A percentile compares a stretch with the other conserved stretches of the same genome.
phyloP scores from a whole-genome alignment of 1,139 yeast genomes.

The Hyphopichia pseudoburtonii region DNA sequence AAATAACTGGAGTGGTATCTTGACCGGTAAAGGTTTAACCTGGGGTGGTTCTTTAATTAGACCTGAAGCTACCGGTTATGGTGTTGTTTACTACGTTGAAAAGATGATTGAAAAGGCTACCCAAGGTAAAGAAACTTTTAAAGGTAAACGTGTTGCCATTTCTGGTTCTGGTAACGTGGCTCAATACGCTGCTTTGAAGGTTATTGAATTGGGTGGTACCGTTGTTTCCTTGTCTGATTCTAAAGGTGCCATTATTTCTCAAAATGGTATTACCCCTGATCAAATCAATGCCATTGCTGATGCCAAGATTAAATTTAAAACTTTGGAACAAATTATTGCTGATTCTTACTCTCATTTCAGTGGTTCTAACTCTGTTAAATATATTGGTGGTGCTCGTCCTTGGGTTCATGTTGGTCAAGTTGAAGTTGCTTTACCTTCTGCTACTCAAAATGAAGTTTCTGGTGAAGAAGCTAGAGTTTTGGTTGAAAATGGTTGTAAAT shows the following conservation, averaged over 20 bases:
- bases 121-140: slow-evolving; percentile 81
- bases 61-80: slow-evolving; percentile 99
- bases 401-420: slow-evolving; percentile 91
- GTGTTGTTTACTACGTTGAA: slow-evolving; percentile 94
- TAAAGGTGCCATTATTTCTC: slow-evolving; percentile 79
- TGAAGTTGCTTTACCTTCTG: slow-evolving; percentile 96
- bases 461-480: slow-evolving; percentile 96
- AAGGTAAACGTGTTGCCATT: slow-evolving; percentile 92
- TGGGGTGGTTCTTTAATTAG: slow-evolving; percentile 99
- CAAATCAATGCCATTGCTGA: slow-evolving; percentile 77
- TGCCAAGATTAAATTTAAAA: slow-evolving; percentile 79
- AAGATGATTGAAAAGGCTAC: slow-evolving; percentile 96
- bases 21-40: slow-evolving; percentile 95
- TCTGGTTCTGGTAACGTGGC: slow-evolving; percentile 99
- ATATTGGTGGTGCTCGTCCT: slow-evolving; percentile 93
- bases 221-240: slow-evolving; percentile 95
- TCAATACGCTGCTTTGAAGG: slow-evolving; percentile 97
- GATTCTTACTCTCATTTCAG: slow-evolving; percentile 61
- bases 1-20: slow-evolving; percentile 95
- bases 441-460: slow-evolving; percentile 97
- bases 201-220: slow-evolving; percentile 92
- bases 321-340: slow-evolving; percentile 64
- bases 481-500: slow-evolving; percentile 88
- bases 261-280: slow-evolving; percentile 76
- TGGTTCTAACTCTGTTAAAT: slow-evolving; percentile 56